Percentiles rank a stretch among this genome's conserved stretches.
Conservation (phyloP, 148 eudicot genomes). For the Rhododendron vialii region DNA sequence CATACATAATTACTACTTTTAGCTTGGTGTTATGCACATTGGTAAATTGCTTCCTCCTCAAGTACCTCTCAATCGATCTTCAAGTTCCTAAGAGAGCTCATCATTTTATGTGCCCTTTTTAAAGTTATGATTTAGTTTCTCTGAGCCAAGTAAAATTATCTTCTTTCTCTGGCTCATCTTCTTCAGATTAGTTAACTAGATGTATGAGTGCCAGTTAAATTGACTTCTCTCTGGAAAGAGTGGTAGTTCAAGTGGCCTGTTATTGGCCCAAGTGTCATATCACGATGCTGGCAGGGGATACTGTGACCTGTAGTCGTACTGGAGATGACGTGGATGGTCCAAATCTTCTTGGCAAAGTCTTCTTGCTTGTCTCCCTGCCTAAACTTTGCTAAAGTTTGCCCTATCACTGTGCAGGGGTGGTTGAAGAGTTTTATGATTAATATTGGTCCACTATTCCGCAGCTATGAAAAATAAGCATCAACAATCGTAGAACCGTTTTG, state of each 20-base stretch:
- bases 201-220: not conserved
- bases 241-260: not conserved
- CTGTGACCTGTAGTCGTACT: not conserved
- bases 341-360: not conserved
- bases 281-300: not conserved
- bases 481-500: not conserved
- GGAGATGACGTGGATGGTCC: not conserved
- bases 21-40: not conserved
- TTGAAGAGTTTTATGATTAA: not conserved
- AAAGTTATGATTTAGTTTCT: not conserved
- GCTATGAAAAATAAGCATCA: not conserved
- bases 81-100: not conserved
- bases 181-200: not conserved
- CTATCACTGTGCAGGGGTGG: not conserved
- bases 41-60: not conserved
- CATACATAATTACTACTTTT: not conserved
- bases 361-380: not conserved
- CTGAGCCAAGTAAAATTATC: not conserved
- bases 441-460: not conserved
- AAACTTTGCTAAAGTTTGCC: not conserved
- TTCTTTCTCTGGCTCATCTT: not conserved
- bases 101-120: not conserved
- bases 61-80: not conserved
- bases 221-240: not conserved
- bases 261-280: not conserved